Conservation (phyloP, 768 basidiomycete species). For the Hygrocybe punicea region DNA sequence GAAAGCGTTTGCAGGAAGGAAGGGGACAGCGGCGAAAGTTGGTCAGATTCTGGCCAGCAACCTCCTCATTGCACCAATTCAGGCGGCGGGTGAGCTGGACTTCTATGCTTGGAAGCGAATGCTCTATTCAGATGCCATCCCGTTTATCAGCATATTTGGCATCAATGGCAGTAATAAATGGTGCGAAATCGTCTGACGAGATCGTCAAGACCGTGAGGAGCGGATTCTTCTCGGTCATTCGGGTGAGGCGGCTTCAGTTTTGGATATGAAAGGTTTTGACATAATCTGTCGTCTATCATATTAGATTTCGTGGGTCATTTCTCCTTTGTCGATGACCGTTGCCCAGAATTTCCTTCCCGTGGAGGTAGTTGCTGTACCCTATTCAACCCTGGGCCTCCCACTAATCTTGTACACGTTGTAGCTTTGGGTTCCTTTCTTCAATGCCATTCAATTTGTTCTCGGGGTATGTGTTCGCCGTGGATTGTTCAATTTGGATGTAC, state of each 20-base stretch:
- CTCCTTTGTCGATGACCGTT: slow-evolving; percentile 67
- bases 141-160: slow-evolving; percentile 61
- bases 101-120: neutral
- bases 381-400: neutral
- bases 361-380: slow-evolving; percentile 46
- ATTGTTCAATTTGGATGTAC: neutral
- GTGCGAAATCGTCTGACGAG: slow-evolving; percentile 63
- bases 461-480: slow-evolving; percentile 50
- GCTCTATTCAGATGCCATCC: neutral
- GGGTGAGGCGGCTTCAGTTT: slow-evolving; percentile 44
- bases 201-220: slow-evolving; percentile 63
- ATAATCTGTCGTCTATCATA: slow-evolving; percentile 23
- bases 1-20: slow-evolving; percentile 72
- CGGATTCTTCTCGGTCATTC: slow-evolving; percentile 71
- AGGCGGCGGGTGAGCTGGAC: slow-evolving; percentile 53
- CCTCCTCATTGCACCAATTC: slow-evolving; percentile 72
- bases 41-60: slow-evolving; percentile 75
- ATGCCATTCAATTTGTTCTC: slow-evolving; percentile 66
- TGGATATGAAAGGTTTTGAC: neutral
- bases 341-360: slow-evolving; percentile 79
- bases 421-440: slow-evolving; percentile 91
- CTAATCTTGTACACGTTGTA: slow-evolving; percentile 29
- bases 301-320: slow-evolving; percentile 77
- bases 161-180: slow-evolving; percentile 81
- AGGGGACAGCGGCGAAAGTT: slow-evolving; percentile 57